Evolutionary conservation across 2,329 filamentous ascomycete genomes (phyloP), one percentile per base, ranked within the genome.

Genomic region (Akanthomyces lecanii): DNA sequence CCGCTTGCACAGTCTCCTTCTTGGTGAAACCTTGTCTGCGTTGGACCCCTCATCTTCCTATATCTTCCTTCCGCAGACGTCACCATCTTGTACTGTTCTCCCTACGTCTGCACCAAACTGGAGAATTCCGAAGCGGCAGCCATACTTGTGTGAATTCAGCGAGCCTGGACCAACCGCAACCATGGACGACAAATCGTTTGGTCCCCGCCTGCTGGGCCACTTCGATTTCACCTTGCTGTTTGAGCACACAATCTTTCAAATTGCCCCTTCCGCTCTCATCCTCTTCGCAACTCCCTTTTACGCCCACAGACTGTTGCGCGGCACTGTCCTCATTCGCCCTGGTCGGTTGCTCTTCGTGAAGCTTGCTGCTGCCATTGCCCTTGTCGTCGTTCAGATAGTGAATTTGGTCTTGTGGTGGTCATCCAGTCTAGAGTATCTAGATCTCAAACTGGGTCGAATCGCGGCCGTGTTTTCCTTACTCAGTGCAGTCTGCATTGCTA

Each of bases 391-490:
- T 30, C 69, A 72, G 65, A 48, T 68, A 14, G 38, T 65, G 3
- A 66, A 75, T 3, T 50, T 70, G 3, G 66, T 65, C 1, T 63
- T 76, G 3, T 76, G 72, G 73, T 65, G 62, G 12, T 6, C 30
- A 1, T 38, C 45, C 18, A 18, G 21, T 10, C n/a, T 69, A 69
- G 2, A 64, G 65, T 23, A 50, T 38, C 4, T 50, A 2, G 55
- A 48, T 8, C 18, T 67, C 65, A 1, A 72, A 72, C 3, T 55
- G 74, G 42, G 38, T 21, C 40, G 55, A 0, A 67, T 74, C 0
- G 70, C 74, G 14, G 64, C 71, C 2, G 62, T 64, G 0, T 56
- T 77, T 6, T 65, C 64, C 0, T 57, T 73, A 2, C 28, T 74
- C n/a, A 71, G 71, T 36, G 68, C 71, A 0, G 6, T 73, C 8